Evolutionary conservation across 1,284 basidiomycete genomes (phyloP), one percentile per base, ranked within the genome.

Genomic region (Moesziomyces globuligerus): DNA sequence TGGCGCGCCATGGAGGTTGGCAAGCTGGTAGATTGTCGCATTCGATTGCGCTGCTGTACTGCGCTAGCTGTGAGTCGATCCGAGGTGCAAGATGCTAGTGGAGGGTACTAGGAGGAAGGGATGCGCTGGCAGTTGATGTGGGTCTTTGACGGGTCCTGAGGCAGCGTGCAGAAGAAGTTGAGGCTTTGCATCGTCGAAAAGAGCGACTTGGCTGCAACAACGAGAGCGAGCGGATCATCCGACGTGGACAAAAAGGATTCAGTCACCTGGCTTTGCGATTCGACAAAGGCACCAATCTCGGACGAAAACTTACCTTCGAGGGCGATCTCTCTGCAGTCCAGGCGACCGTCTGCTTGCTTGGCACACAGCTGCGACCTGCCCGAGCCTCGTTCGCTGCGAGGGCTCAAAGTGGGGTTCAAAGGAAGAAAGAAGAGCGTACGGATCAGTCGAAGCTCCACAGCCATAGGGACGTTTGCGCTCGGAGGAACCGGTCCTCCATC

Each of bases 81-180:
- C 26, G 4, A 7, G 37, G 7, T 42, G 32, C 5, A 17, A 3
- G 36, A 43, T 39, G 40, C 8, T 46, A 7, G 9, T 25, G 21
- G 23, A 34, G 4, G 21, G 17, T 7, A 44, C 40, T 52, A 71
- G 39, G 55, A 53, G 2, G 48, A 53, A 8, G 68, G 68, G 38
- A 74, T 74, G 39, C 56, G 59, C 49, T 74, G 68, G 62, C 72
- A 74, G 51, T 64, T 72, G 64, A 74, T 74, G 52, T 74, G 64
- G 15, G 72, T 72, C 51, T 72, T 70, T 29, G 59, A 26, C 23
- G 72, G 72, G 23, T 74, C 72, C 26, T 74, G 72, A 9, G 72
- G 72, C 48, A 74, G 48, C 4, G 66, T 60, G 51, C 72, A 74
- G 55, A 74, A 74, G 44, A 74, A 74, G 49, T 71, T 64, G 59